Evolutionary conservation across 495 filamentous ascomycete genomes (phyloP), one percentile per base, ranked within the genome.

Genomic region (Articulospora tetracladia): DNA sequence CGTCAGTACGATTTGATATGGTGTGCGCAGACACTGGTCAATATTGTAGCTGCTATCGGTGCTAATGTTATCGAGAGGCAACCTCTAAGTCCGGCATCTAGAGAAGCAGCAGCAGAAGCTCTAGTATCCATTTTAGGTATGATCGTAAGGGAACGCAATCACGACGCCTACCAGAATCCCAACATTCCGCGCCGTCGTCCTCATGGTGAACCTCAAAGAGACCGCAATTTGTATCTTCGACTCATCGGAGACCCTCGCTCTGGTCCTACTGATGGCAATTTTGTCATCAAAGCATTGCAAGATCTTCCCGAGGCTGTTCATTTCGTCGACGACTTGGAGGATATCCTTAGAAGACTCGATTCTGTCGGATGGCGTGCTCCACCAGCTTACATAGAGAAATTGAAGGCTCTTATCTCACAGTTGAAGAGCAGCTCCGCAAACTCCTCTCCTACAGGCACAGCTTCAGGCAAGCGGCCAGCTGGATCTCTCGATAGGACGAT

Each of bases 171-270:
- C 26, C 50, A 61, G 22, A 47, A 59, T 30, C 12, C 23, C 19
- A 52, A 44, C 27, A 58, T 55, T 48, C 46, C 58, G 10, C 52
- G 63, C 25, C 64, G 54, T 19, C 55, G 59, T 19, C 53, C 57
- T 15, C 63, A 67, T 53, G 59, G 53, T 0, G 67, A 66, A 41
- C 63, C 47, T n/a, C 34, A 46, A 19, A 57, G 47, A 1, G 57
- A 67, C 28, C 61, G 67, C 11, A 69, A 69, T 32, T 44, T 69
- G 10, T 69, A 65, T 32, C n/a, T 66, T 26, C 61, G 60, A 3
- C 57, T 69, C 17, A 69, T 69, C 24, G 67, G 59, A 3, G 41
- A 23, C 1, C 47, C 54, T 51, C 57, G 51, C 24, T 25, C 58
- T 13, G 60, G 58, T 48, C 60, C 57, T 22, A 49, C 66, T 11